Percentiles rank a stretch among this genome's conserved stretches.
Evolutionary conservation across 106 monocot species (phyloP).

Genomic region (Vanilla planifolia): DNA sequence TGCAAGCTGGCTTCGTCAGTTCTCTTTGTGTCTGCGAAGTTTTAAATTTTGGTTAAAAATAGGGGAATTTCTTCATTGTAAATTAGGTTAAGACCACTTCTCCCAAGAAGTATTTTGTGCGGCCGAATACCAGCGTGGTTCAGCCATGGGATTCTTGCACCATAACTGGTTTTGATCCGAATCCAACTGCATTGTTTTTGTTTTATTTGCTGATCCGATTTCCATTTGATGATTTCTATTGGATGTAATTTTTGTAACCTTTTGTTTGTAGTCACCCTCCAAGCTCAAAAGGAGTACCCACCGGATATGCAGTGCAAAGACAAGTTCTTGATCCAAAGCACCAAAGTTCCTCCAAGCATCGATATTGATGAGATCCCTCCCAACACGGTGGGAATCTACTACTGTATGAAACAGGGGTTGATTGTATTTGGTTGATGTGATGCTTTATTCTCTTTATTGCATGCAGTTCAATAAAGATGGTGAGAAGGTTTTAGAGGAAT

Average conservation of each 20-base stretch:
- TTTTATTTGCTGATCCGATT: not conserved
- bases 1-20: not conserved
- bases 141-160: constrained; percentile 90
- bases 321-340: constrained; percentile 92
- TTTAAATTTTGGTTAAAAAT: not conserved
- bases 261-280: constrained; percentile 61
- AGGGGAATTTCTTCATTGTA: constrained; percentile 6
- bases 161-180: constrained; percentile 43
- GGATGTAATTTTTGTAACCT: not conserved
- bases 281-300: constrained; percentile 70
- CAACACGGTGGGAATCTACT: constrained; percentile 44
- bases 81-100: constrained; percentile 89
- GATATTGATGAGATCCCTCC: constrained; percentile 82
- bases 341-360: constrained; percentile 50
- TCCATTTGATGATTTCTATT: constrained; percentile 1
- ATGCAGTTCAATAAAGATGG: constrained; percentile 70
- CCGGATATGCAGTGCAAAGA: constrained; percentile 86
- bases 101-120: constrained; percentile 87
- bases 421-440: constrained; percentile 2
- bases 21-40: not conserved
- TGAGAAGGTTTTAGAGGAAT: constrained; percentile 14
- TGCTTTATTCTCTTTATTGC: constrained; percentile 2
- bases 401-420: not conserved
- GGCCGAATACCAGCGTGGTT: constrained; percentile 74
- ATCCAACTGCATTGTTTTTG: not conserved